Conservation (phyloP, 768 basidiomycete species). For the Mrakia gelida region DNA sequence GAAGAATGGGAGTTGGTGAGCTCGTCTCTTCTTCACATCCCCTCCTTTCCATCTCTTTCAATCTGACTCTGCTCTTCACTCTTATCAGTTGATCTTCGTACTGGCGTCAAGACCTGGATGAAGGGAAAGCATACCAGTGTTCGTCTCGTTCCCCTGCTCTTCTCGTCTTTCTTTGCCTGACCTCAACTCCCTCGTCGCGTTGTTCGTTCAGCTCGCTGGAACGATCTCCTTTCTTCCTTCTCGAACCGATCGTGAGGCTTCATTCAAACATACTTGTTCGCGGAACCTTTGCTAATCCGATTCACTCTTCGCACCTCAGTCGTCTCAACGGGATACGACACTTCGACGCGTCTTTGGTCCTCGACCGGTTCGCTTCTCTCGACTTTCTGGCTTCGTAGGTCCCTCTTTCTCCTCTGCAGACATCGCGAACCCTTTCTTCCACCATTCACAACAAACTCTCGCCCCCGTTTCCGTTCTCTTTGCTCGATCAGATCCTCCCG, state of each 20-base stretch:
- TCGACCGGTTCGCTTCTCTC: not conserved
- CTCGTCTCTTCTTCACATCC: not conserved
- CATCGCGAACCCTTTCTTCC: no score
- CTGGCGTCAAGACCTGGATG: conserved; percentile 9
- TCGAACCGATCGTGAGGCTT: conserved; percentile 5
- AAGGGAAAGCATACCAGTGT: conserved; percentile 29
- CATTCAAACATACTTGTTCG: not conserved
- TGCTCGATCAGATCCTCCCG: not conserved
- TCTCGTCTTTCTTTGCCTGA: not conserved
- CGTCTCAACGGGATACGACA: conserved; percentile 23
- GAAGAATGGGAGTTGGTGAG: conserved; percentile 13
- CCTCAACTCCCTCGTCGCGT: not conserved
- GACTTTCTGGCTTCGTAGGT: conserved; percentile 11
- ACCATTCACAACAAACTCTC: not conserved
- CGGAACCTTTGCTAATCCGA: not conserved
- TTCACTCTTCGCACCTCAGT: not conserved
- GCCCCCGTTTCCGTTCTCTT: not conserved
- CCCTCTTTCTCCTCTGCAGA: not conserved
- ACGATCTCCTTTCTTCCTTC: conserved; percentile 16
- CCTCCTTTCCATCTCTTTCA: not conserved
- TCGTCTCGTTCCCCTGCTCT: not conserved
- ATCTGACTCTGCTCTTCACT: not conserved
- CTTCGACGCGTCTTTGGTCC: conserved; percentile 6
- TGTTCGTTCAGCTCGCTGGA: conserved; percentile 11
- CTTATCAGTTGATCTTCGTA: not conserved